Base-by-base conservation (phyloP, 768 basidiomycete species). In the Xerocomus potaroensis region DNA sequence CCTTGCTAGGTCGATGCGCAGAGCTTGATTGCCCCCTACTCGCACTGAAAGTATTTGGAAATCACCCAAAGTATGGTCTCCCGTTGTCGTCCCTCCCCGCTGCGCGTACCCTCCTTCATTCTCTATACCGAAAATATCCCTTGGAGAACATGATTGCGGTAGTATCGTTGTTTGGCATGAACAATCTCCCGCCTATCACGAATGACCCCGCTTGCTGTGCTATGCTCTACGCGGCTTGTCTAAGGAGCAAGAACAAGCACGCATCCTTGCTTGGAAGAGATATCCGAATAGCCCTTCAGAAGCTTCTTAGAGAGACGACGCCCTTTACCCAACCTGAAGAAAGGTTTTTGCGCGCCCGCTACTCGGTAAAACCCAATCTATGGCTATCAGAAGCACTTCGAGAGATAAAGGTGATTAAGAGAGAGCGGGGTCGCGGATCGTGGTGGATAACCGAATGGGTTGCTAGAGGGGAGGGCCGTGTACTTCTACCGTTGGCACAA, bases 61-160 rank as follows among this genome's bases (percentile, higher is more conserved):
- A 86, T 57, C 82, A 75, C 47, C 69, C 80, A 12, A 81, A 79
- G 58, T 83, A 85, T 60, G 74, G 77, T 41, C 53, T 86, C 15
- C 60, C 68, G 18, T 69, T 86, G 12, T 46, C 55, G 8, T 74
- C 77, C 3, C 65, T 77, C 9, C 52, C 67, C 0, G 78, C 74
- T 2, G 84, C 74, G 1, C 81, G 76, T 4, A 73, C 71, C 33
- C 74, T 87, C 36, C 59, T 85, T 1, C 77, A 84, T 48, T 72
- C 80, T 1, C 67, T 85, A 3, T 76, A 79, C 56, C 48, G 63
- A 39, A 56, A 69, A 15, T 60, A 74, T 48, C 73, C 80, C 1
- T 60, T 84, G 18, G 63, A 75, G 16, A 66, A 77, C 48, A 59
- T 72, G 32, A 69, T 83, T 42, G 62, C 77, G 1, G 72, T 78